These are phyloP conservation scores for Heliosperma pusillum DNA, from an alignment of 148 eudicot species.

Conservation along the genomic window DNA sequence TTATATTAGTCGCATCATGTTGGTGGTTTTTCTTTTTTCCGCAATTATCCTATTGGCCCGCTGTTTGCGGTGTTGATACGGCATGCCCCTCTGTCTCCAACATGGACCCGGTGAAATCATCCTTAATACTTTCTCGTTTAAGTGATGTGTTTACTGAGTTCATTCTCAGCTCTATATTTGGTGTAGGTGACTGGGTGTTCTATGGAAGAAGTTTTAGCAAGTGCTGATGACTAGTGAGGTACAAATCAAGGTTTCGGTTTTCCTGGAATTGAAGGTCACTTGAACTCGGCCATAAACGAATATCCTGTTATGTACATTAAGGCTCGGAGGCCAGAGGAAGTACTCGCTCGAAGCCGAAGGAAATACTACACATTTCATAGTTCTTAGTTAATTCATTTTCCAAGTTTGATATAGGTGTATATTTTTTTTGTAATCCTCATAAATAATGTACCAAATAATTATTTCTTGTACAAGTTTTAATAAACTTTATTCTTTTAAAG, in stretches of 20 bases:
- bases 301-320: neutral
- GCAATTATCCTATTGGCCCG: too few relatives aligned
- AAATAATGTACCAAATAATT: neutral
- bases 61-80: too few relatives aligned
- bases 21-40: too few relatives aligned
- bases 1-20: too few relatives aligned
- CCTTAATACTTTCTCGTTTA: too few relatives aligned
- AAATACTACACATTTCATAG: slow-evolving; percentile 5
- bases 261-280: neutral
- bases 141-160: too few relatives aligned
- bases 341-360: neutral
- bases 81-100: too few relatives aligned
- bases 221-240: neutral
- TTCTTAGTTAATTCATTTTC: slow-evolving; percentile 7
- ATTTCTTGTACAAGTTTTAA: neutral
- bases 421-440: neutral
- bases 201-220: slow-evolving; percentile 1
- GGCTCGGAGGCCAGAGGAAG: neutral
- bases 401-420: neutral
- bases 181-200: slow-evolving; percentile 1
- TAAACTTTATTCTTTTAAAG: neutral
- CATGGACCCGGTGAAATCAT: too few relatives aligned
- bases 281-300: neutral
- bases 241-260: neutral
- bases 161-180: too few relatives aligned